phyloP scores from a whole-genome alignment of 2,329 filamentous ascomycete genomes.

The Ascocoryne sarcoides region DNA sequence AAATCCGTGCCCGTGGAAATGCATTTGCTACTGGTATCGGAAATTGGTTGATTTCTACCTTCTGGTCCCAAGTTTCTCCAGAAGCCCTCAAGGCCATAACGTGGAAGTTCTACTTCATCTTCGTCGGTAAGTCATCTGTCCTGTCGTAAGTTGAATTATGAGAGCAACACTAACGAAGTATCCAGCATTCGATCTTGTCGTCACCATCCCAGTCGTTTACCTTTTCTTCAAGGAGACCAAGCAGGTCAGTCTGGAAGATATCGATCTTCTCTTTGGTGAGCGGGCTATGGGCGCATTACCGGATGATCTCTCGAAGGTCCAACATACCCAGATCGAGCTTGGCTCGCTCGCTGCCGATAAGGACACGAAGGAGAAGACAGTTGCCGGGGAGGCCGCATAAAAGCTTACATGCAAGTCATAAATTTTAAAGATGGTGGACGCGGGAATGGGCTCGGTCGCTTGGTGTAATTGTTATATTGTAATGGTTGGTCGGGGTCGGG shows the following conservation, averaged over 20 bases:
- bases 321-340: neutral
- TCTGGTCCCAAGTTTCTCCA: conserved; percentile 51
- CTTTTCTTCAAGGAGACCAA: conserved; percentile 29
- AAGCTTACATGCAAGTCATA: too few species aligned
- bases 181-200: conserved; percentile 24
- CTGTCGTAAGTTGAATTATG: neutral
- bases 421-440: too few species aligned
- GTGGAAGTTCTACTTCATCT: conserved; percentile 50
- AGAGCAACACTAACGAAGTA: neutral
- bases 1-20: conserved; percentile 50
- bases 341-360: neutral
- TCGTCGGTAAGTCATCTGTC: conserved; percentile 29
- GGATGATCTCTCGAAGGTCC: conserved; percentile 32
- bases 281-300: conserved; percentile 38
- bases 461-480: too few species aligned
- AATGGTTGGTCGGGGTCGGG: too few species aligned
- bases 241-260: conserved; percentile 26
- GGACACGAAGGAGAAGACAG: neutral
- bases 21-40: conserved; percentile 49
- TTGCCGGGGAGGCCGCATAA: neutral
- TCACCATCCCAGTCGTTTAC: conserved; percentile 27
- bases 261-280: conserved; percentile 27
- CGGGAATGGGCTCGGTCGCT: too few species aligned
- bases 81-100: conserved; percentile 39
- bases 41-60: conserved; percentile 50